phyloP scores from a whole-genome alignment of 2,329 filamentous ascomycete genomes.

The Colletotrichum sp. region DNA sequence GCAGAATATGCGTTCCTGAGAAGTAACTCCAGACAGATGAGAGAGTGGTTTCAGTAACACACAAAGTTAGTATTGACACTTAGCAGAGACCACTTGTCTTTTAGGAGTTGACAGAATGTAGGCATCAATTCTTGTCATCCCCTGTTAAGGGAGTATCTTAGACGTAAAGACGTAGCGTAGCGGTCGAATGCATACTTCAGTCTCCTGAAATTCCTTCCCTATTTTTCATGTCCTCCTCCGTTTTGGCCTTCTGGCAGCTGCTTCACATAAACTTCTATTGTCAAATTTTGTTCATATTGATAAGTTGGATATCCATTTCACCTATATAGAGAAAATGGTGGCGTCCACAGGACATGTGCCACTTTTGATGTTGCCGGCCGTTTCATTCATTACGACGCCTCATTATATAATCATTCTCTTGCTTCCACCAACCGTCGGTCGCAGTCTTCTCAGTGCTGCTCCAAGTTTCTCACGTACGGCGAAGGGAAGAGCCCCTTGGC shows the following conservation, averaged over 20 bases:
- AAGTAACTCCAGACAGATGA: not conserved
- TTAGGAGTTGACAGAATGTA: fast-evolving
- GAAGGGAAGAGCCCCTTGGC: slow-evolving; percentile 80
- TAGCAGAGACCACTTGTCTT: not conserved
- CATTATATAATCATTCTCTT: not conserved
- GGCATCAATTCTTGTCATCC: not conserved
- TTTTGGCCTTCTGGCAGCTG: not conserved
- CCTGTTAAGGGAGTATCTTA: not conserved
- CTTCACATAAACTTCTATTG: not conserved
- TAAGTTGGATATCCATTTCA: not conserved
- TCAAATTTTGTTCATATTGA: not conserved
- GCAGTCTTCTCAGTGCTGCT: slow-evolving; percentile 5
- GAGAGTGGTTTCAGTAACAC: not conserved
- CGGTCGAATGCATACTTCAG: not conserved
- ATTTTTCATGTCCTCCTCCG: not conserved
- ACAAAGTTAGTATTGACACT: not conserved
- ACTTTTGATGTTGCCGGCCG: not conserved
- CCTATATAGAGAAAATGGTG: not conserved
- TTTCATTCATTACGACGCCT: not conserved
- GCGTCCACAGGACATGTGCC: not conserved
- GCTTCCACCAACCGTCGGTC: not conserved
- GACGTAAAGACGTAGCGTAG: not conserved
- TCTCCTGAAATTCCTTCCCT: not conserved
- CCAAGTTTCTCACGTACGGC: slow-evolving; percentile 68
- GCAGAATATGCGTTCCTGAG: not conserved